Conservation (phyloP, 169 alveolate species). For the Eimeria brunetti region DNA sequence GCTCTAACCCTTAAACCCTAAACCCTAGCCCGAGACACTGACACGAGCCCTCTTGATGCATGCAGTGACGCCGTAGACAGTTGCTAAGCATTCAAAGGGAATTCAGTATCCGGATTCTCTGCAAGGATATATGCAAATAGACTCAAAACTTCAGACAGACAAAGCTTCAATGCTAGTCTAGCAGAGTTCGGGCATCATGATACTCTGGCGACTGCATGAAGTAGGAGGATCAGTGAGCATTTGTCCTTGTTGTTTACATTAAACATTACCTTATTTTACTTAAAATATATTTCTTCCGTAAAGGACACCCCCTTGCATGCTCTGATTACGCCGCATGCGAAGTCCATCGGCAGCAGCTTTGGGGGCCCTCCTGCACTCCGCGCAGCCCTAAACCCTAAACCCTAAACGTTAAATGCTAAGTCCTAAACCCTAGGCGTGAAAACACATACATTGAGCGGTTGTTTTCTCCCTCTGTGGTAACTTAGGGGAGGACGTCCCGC, state of each 20-base stretch:
- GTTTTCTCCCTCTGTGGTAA: not conserved
- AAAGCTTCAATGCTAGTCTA: no score
- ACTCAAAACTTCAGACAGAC: no score
- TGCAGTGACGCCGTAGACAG: no score
- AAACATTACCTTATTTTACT: not conserved
- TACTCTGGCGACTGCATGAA: not conserved
- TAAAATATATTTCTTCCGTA: not conserved
- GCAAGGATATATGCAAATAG: no score
- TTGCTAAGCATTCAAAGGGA: no score
- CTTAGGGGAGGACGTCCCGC: not conserved
- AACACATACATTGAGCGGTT: no score
- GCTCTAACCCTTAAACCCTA: no score
- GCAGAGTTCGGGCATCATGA: not conserved
- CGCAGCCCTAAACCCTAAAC: not conserved
- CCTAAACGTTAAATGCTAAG: not conserved
- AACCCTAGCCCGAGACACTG: no score
- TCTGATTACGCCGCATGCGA: not conserved
- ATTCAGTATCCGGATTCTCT: no score
- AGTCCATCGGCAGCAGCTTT: not conserved
- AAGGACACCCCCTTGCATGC: not conserved
- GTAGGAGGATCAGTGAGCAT: not conserved
- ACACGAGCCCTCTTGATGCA: no score
- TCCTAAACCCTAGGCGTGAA: not conserved
- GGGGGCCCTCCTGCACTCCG: not conserved
- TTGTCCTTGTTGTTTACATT: not conserved